Evolutionary conservation across 331 rosid species (phyloP).

Genomic region (Dryas integrifolia): DNA sequence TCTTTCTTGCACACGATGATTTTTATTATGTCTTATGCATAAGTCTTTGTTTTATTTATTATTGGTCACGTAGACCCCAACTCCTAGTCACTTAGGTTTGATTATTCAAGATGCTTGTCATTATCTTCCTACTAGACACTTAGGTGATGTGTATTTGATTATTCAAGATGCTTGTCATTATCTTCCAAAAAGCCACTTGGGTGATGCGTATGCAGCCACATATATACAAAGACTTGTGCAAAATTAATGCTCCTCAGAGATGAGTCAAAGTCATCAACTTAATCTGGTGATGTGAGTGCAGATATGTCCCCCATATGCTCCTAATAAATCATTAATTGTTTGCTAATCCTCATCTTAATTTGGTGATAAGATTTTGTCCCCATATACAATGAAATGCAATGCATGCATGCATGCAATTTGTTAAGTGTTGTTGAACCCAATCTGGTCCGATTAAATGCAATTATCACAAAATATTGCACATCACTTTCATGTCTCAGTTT

Average conservation of each 20-base stretch:
- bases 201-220: neutral
- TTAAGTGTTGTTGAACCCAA: neutral
- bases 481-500: neutral
- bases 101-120: constrained; percentile 3
- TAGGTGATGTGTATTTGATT: neutral
- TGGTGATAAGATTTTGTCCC: neutral
- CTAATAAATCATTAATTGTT: neutral
- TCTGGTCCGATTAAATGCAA: too few species aligned
- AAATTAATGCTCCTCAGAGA: too few species aligned
- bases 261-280: too few species aligned
- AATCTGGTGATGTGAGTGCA: too few species aligned
- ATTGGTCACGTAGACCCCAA: neutral
- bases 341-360: neutral
- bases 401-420: neutral
- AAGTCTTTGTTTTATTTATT: neutral
- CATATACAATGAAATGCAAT: neutral
- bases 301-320: too few species aligned
- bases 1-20: neutral
- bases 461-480: neutral
- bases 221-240: neutral
- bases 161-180: constrained; percentile 1
- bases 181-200: neutral
- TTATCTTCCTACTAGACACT: neutral
- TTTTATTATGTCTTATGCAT: neutral
- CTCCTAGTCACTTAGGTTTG: constrained; percentile 1